These are phyloP conservation scores for Xylariales sp. DNA, from an alignment of 2,329 filamentous ascomycete genomes.

Conservation along the genomic window DNA sequence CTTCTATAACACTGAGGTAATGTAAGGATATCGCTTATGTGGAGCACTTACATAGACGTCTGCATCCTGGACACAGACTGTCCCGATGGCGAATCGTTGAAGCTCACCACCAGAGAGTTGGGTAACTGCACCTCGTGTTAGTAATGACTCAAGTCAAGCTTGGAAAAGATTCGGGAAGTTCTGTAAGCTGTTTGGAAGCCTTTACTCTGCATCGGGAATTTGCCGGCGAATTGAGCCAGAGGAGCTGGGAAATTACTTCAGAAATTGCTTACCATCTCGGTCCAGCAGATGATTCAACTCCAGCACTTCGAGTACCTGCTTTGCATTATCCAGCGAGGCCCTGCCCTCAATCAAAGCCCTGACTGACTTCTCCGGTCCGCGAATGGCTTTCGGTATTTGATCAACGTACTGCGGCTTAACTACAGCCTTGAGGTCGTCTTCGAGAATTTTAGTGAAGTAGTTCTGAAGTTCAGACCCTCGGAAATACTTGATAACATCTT, in stretches of 20 bases:
- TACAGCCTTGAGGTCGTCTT: slow-evolving; percentile 95
- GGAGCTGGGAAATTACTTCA: too few species aligned
- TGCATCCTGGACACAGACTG: slow-evolving; percentile 91
- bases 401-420: slow-evolving; percentile 99
- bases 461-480: slow-evolving; percentile 97
- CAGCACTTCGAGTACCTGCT: slow-evolving; percentile 77
- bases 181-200: too few species aligned
- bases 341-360: slow-evolving; percentile 72
- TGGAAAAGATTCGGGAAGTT: too few species aligned
- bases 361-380: slow-evolving; percentile 74
- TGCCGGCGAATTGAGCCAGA: too few species aligned
- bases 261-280: too few species aligned
- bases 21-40: too few species aligned
- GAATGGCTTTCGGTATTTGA: slow-evolving; percentile 91
- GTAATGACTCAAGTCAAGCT: too few species aligned
- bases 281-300: slow-evolving; percentile 88
- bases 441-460: slow-evolving; percentile 97
- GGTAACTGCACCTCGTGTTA: too few species aligned
- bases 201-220: too few species aligned
- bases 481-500: slow-evolving; percentile 98
- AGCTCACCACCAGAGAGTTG: slow-evolving; percentile 94
- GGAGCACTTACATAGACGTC: too few species aligned
- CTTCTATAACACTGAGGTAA: too few species aligned
- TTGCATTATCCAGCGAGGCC: slow-evolving; percentile 70
- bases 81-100: slow-evolving; percentile 94